Conservation (phyloP, 1,139 yeast species). For the Hyphopichia khmerensis region DNA sequence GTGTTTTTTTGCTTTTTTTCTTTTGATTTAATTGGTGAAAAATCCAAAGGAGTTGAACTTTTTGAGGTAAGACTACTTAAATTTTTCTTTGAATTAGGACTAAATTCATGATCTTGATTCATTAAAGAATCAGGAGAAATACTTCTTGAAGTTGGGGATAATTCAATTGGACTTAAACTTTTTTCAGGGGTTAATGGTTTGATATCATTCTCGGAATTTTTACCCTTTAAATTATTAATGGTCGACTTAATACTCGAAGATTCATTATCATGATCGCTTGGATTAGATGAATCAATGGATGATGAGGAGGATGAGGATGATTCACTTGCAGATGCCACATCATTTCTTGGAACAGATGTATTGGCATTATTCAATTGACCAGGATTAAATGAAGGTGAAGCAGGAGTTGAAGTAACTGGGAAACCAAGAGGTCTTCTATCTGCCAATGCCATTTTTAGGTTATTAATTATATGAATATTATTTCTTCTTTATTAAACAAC, state of each 20-base stretch:
- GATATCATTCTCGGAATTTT: slow-evolving; percentile 12
- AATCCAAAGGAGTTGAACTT: slow-evolving; percentile 10
- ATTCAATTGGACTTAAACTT: slow-evolving; percentile 23
- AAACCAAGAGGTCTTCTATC: slow-evolving; percentile 57
- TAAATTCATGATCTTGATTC: slow-evolving; percentile 20
- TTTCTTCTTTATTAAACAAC: neutral
- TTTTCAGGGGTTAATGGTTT: slow-evolving; percentile 22
- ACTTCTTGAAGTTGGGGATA: slow-evolving; percentile 41
- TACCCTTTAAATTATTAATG: slow-evolving; percentile 13
- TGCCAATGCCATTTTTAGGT: slow-evolving; percentile 49
- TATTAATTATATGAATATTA: neutral
- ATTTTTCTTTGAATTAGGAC: slow-evolving; percentile 7
- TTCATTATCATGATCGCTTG: neutral
- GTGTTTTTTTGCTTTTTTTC: slow-evolving; percentile 37
- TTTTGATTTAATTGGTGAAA: neutral
- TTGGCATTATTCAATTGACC: slow-evolving; percentile 25
- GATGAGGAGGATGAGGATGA: too few species aligned
- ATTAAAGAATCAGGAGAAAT: slow-evolving; percentile 46
- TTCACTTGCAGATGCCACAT: too few species aligned
- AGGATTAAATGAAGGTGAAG: slow-evolving; percentile 49
- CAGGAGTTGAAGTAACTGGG: slow-evolving; percentile 37
- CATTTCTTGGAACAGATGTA: neutral
- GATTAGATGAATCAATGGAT: neutral
- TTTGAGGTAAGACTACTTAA: neutral
- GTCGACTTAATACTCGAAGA: slow-evolving; percentile 12